Percentiles rank a stretch among this genome's conserved stretches.
Evolutionary conservation across 495 filamentous ascomycete genomes (phyloP).

Genomic region (Neurospora sp.): DNA sequence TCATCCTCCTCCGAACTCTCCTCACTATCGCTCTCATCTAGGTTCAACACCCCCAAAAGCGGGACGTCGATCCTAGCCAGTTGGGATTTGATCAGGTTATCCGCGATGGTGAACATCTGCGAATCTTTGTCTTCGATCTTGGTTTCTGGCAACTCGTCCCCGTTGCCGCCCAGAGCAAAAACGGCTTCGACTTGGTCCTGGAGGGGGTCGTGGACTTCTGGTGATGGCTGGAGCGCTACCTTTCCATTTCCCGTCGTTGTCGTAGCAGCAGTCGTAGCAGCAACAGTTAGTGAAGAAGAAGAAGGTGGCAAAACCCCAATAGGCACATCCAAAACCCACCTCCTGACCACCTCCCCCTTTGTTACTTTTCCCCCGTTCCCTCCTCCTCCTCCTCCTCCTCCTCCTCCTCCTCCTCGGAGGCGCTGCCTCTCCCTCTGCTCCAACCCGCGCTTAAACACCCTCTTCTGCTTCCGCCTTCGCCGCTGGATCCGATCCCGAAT

Average conservation of each 20-base stretch:
- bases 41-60: conserved; percentile 20
- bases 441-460: conserved; percentile 17
- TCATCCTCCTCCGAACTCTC: conserved; percentile 6
- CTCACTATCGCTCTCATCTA: conserved; percentile 26
- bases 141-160: neutral
- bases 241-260: too few species aligned
- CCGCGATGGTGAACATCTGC: conserved; percentile 20
- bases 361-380: conserved; percentile 7
- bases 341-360: conserved; percentile 23
- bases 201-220: neutral
- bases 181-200: conserved; percentile 15
- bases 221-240: neutral
- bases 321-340: conserved; percentile 25
- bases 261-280: too few species aligned
- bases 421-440: conserved; percentile 2
- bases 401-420: neutral
- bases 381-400: neutral
- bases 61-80: conserved; percentile 23
- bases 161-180: conserved; percentile 23
- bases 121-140: conserved; percentile 17
- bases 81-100: conserved; percentile 27
- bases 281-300: neutral
- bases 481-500: conserved; percentile 24
- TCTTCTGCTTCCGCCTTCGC: conserved; percentile 11
- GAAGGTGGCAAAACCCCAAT: neutral